phyloP scores from a whole-genome alignment of 495 filamentous ascomycete genomes.

The Polyplosphaeria fusca region DNA sequence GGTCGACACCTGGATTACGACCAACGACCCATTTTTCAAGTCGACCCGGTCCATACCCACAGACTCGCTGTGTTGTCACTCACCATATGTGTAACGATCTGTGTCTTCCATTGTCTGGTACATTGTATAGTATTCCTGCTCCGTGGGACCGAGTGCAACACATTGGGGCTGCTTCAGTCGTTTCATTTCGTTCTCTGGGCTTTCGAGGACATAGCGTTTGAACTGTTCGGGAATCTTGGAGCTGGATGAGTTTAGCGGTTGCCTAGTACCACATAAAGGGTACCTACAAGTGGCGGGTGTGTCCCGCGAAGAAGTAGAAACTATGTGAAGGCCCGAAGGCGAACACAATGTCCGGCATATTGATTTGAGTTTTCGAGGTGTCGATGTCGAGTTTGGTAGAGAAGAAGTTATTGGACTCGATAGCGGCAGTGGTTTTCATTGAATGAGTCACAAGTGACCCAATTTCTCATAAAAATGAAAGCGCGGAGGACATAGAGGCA shows the following conservation, averaged over 20 bases:
- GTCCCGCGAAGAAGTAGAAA: neutral
- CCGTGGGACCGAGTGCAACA: slow-evolving; percentile 1
- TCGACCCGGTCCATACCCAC: too few relatives aligned
- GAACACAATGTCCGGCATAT: neutral
- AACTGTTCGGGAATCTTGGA: slow-evolving; percentile 1
- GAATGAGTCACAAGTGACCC: too few relatives aligned
- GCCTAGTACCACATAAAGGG: neutral
- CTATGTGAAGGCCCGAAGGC: neutral
- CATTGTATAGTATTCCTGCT: neutral
- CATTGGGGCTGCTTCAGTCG: neutral
- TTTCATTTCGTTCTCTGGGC: neutral
- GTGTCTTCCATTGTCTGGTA: neutral
- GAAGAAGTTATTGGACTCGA: too few relatives aligned
- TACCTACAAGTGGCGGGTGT: neutral
- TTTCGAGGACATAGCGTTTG: neutral
- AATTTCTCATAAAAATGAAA: too few relatives aligned
- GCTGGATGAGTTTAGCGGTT: neutral
- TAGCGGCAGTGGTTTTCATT: too few relatives aligned
- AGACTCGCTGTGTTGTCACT: neutral
- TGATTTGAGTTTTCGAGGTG: too few relatives aligned
- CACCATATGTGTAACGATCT: slow-evolving; percentile 3
- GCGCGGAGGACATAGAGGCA: too few relatives aligned
- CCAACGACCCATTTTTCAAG: too few relatives aligned
- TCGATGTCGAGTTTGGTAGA: too few relatives aligned
- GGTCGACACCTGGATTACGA: too few relatives aligned